phyloP scores from a whole-genome alignment of 1,284 basidiomycete genomes.

The Phylloporus sp. region DNA sequence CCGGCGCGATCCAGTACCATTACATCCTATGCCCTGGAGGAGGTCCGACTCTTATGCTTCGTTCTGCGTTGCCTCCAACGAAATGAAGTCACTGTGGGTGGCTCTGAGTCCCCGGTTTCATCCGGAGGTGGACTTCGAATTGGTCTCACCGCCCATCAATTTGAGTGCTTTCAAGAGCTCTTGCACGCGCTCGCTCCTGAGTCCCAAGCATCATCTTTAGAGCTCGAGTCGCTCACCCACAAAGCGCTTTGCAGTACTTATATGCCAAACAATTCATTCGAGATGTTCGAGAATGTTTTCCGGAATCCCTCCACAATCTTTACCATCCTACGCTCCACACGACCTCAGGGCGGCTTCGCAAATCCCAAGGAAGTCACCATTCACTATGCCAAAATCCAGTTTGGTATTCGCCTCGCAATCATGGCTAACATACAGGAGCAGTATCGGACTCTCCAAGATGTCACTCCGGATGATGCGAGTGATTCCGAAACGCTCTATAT shows the following conservation, averaged over 20 bases:
- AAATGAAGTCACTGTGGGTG: neutral
- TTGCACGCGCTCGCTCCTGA: neutral
- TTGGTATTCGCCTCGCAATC: neutral
- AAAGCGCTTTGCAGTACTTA: neutral
- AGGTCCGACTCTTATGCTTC: neutral
- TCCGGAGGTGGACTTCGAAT: neutral
- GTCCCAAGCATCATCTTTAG: neutral
- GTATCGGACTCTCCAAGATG: neutral
- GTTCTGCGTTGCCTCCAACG: neutral
- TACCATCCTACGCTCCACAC: neutral
- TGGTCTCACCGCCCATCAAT: neutral
- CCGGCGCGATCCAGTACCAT: neutral
- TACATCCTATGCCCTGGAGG: neutral
- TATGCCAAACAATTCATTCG: neutral
- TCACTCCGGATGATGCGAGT: too few relatives aligned
- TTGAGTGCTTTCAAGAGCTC: neutral
- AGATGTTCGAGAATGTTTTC: neutral
- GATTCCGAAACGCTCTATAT: too few relatives aligned
- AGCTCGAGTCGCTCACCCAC: neutral
- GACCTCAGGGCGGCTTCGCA: neutral
- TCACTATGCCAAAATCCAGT: neutral
- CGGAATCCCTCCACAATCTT: neutral
- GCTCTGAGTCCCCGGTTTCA: neutral
- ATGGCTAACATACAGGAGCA: neutral
- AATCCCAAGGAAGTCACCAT: neutral